A percentile compares a stretch with the other conserved stretches of the same genome.
Conservation (phyloP, 225 moss, liverwort and hornwort genomes). For the Rhytidiadelphus loreus region DNA sequence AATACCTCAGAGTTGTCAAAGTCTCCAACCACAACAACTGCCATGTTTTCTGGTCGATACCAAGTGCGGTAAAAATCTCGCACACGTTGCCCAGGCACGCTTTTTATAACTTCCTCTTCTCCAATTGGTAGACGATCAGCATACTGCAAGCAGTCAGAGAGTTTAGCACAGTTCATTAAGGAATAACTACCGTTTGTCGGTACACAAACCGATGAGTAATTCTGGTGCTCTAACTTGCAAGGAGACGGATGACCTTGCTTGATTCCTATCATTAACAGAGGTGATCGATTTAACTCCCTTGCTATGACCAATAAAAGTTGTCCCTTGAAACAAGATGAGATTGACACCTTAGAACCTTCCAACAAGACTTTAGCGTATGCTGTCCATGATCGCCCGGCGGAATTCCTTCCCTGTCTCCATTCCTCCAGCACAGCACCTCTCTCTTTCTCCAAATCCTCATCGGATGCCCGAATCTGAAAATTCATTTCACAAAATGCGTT, state of each 20-base stretch:
- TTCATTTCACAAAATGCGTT: background rate
- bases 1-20: conserved; percentile 54
- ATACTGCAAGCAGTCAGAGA: conserved; percentile 36
- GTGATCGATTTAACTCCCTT: background rate
- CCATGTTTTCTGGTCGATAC: conserved; percentile 75
- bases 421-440: conserved; percentile 83
- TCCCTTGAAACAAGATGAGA: background rate
- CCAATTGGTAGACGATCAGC: conserved; percentile 73
- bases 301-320: background rate
- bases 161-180: background rate
- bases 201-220: background rate
- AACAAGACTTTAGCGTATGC: conserved; percentile 47
- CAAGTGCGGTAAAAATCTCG: conserved; percentile 60
- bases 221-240: background rate
- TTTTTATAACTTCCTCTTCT: conserved; percentile 54
- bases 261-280: background rate
- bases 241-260: background rate
- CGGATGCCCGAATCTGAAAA: conserved; percentile 55
- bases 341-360: conserved; percentile 71
- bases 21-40: conserved; percentile 74
- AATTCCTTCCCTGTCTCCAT: conserved; percentile 47
- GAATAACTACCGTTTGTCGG: background rate
- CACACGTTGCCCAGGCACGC: conserved; percentile 47
- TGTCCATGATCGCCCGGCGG: conserved; percentile 47
- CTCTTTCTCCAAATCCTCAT: conserved; percentile 83